phyloP scores from a whole-genome alignment of 2,329 filamentous ascomycete genomes.

The Aspergillus eucalypticola region DNA sequence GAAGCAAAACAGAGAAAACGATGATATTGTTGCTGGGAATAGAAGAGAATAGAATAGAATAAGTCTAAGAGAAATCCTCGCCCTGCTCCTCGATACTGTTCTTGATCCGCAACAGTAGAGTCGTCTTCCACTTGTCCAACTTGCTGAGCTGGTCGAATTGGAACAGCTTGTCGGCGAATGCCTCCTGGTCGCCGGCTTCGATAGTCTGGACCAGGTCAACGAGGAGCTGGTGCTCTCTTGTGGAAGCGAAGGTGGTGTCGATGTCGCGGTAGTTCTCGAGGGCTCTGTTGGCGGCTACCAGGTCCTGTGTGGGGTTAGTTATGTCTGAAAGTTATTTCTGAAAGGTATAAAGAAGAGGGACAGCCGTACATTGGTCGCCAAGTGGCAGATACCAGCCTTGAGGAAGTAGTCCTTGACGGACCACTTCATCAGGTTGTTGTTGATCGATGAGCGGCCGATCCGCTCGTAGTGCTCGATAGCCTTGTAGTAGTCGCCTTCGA shows the following conservation, averaged over 20 bases:
- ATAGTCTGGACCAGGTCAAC: slow-evolving; percentile 73
- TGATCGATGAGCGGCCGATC: slow-evolving; percentile 74
- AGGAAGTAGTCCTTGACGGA: slow-evolving; percentile 94
- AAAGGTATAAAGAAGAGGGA: not conserved
- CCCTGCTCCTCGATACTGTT: slow-evolving; percentile 71
- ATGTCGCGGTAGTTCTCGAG: slow-evolving; percentile 79
- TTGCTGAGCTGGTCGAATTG: slow-evolving; percentile 91
- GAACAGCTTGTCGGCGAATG: slow-evolving; percentile 82
- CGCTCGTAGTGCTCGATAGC: slow-evolving; percentile 81
- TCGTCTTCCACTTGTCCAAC: slow-evolving; percentile 97
- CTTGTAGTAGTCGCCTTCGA: slow-evolving; percentile 81
- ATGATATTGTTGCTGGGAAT: not conserved
- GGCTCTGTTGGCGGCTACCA: slow-evolving; percentile 75
- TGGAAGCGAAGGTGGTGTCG: slow-evolving; percentile 73
- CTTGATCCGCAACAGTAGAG: slow-evolving; percentile 79
- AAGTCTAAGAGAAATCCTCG: slow-evolving; percentile 65
- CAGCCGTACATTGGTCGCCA: slow-evolving; percentile 58
- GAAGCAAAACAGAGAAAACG: too few species aligned
- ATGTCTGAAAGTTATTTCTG: not conserved
- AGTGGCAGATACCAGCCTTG: slow-evolving; percentile 88
- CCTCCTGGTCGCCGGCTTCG: slow-evolving; percentile 75
- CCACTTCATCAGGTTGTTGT: slow-evolving; percentile 91
- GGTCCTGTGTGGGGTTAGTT: slow-evolving; percentile 53
- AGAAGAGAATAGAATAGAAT: not conserved
- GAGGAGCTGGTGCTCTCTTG: slow-evolving; percentile 79